Base-by-base conservation (phyloP, 2,329 filamentous ascomycete genomes). In the Eutypa lata region DNA sequence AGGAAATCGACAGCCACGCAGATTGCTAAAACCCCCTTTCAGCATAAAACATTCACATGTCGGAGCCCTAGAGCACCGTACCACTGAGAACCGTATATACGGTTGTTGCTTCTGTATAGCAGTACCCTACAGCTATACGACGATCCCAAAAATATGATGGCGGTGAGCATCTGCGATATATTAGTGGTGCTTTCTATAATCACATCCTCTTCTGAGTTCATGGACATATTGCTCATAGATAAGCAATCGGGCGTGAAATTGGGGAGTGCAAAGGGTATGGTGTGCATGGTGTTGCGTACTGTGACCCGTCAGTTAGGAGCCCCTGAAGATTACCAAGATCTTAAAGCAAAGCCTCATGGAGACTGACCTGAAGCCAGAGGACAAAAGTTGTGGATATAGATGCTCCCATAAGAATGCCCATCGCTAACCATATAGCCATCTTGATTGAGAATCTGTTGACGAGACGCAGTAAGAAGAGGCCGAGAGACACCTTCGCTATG, bases 1-100 rank as follows among this genome's bases (percentile, higher is more conserved):
- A 54, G 42, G 48, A 52, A 49, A 24, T 54, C 53, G 24, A 54
- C 46, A 37, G 51, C 16, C 5, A 54, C 38, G 40, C 48, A 54
- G 14, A 51, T 26, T 14, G 49, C 52, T 54, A 24, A n/a, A 31
- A n/a, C n/a, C n/a, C n/a, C n/a, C n/a, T n/a, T n/a, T n/a, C 13
- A 22, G 38, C 2, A 7, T 11, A n/a, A 28, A 31, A 31, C 8
- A 14, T 10, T 31, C 26, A 10, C 6, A 31, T 10, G 13, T 28
- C 6, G 1, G 6, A 47, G 11, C n/a, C 13, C 13, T 46, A n/a
- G n/a, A n/a, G n/a, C n/a, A n/a, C n/a, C 51, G 22, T n/a, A 54
- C 52, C 42, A 21, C 52, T 48, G 2, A 51, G 44, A 22, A 54
- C 8, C 44, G 45, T 51, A 13, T 42, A 51, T 18, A 54, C 52